Evolutionary conservation across 2,329 filamentous ascomycete species (phyloP).

Genomic region (Botrytis tulipae): DNA sequence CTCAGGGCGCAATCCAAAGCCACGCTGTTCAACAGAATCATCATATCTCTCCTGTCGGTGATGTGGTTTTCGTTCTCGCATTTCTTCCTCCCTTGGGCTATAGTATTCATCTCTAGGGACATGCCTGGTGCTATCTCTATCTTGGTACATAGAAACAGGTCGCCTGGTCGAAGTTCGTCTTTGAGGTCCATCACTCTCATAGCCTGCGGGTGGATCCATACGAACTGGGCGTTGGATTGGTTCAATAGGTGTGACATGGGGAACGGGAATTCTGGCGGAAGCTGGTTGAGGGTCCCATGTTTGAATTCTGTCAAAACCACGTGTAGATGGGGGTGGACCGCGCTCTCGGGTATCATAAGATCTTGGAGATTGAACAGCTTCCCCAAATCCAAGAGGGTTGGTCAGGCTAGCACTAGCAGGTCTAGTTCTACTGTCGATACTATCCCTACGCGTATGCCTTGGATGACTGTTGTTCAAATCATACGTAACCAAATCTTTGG

Average conservation of each 20-base stretch:
- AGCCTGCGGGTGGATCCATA: constrained; percentile 27
- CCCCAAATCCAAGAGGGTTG: constrained; percentile 28
- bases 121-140: constrained; percentile 28
- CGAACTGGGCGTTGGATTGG: constrained; percentile 32
- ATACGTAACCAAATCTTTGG: constrained; percentile 59
- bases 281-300: constrained; percentile 46
- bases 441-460: constrained; percentile 50
- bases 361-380: constrained; percentile 30
- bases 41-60: constrained; percentile 35
- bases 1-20: constrained; percentile 29
- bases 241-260: constrained; percentile 34
- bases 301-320: constrained; percentile 68
- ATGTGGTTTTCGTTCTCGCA: constrained; percentile 21
- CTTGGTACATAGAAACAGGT: constrained; percentile 35
- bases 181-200: constrained; percentile 36
- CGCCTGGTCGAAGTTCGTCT: constrained; percentile 37
- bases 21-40: constrained; percentile 33
- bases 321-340: constrained; percentile 64
- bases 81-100: constrained; percentile 35
- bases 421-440: constrained; percentile 46
- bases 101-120: constrained; percentile 36
- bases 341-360: constrained; percentile 44
- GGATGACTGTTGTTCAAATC: constrained; percentile 54
- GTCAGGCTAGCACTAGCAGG: constrained; percentile 36
- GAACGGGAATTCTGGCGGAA: constrained; percentile 45